Evolutionary conservation across 2,329 filamentous ascomycete genomes (phyloP), one percentile per base, ranked within the genome.

Genomic region (Aspergillus candidus): DNA sequence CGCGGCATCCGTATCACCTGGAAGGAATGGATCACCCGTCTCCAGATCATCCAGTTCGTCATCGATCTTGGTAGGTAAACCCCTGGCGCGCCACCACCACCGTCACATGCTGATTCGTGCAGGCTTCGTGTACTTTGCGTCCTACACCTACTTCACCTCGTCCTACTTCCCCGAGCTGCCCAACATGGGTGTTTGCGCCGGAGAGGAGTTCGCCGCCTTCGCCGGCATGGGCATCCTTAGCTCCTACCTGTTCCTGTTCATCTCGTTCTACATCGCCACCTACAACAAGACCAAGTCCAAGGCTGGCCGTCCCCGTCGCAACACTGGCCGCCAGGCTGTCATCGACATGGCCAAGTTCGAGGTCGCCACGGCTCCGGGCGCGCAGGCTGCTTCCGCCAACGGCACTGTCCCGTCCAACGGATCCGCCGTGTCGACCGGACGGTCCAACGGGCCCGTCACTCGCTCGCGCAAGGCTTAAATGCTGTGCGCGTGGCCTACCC

Each of bases 1-100:
- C 89, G 91, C 58, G 93, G 93, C 57, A 82, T 97, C 70, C 84
- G 84, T 62, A 93, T 96, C 72, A 96, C 90, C 90, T 97, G 91
- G 91, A 97, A 97, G 85, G 88, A 96, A 74, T 97, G 91, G 85
- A 94, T 97, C 67, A 97, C 91, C 59, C 87, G 90, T 65, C 85
- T 96, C 64, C 91, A 97, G 73, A 97, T 97, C 70, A 82, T 87
- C 61, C 91, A 97, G 70, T 97, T 97, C 74, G 80, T 97, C 67
- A 91, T 97, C 69, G 91, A 96, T 71, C 84, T 97, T 50, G 89
- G 87, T 90, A 80, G 64, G 84, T 70, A 30, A 32, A 12, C 4
- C 3, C 5, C 49, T 54, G 44, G 50, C 38, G n/a, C 12, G 11
- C 12, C 12, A 35, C 35, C 52, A 17, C 22, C 11, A 53, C 59